phyloP scores from a whole-genome alignment of 768 basidiomycete species.

The Clitopilus passeckerianus region DNA sequence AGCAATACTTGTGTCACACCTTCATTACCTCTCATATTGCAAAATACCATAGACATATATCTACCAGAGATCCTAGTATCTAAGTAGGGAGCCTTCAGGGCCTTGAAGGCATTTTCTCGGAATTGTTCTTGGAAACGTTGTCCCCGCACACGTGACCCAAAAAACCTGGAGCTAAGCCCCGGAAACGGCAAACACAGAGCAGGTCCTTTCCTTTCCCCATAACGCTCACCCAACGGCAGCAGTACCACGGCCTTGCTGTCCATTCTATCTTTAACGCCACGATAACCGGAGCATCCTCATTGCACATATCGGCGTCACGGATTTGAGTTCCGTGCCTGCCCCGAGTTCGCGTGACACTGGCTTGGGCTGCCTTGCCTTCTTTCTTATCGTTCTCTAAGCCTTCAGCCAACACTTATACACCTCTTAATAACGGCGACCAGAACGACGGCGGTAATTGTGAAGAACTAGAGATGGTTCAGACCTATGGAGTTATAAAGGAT shows the following conservation, averaged over 20 bases:
- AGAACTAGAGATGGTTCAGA: slow-evolving; percentile 57
- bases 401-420: neutral
- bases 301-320: neutral
- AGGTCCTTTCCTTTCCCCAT: neutral
- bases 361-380: slow-evolving; percentile 6
- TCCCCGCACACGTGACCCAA: too few species aligned
- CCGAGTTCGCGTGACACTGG: slow-evolving; percentile 8
- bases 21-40: too few species aligned
- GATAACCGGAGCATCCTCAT: neutral
- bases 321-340: neutral
- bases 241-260: neutral
- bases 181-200: too few species aligned
- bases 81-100: too few species aligned
- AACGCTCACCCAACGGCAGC: neutral
- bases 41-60: too few species aligned
- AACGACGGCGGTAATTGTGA: slow-evolving; percentile 18
- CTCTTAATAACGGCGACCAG: neutral
- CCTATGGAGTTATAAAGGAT: slow-evolving; percentile 55
- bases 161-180: too few species aligned
- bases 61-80: too few species aligned
- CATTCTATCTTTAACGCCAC: neutral
- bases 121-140: too few species aligned
- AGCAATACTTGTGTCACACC: too few species aligned
- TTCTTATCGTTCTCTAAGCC: neutral
- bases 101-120: too few species aligned